Evolutionary conservation across 352 stramenopile species (phyloP), one percentile per base, ranked within the genome.

Genomic region (Pythium vanterpoolii): DNA sequence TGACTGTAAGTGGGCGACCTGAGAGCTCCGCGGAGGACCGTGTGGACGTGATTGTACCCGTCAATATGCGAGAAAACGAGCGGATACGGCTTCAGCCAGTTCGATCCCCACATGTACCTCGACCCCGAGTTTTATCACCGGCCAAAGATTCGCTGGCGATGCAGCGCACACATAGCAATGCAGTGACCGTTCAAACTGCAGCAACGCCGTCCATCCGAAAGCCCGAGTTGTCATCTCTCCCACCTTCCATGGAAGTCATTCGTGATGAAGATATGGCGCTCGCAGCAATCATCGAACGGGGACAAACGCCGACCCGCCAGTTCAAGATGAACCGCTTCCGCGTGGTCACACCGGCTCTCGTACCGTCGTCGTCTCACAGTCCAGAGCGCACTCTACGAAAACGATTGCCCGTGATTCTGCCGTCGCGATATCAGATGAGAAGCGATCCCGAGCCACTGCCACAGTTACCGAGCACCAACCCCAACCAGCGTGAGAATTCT

Each of bases 261-360:
- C 40, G 36, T 1, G 23, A 42, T 33, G 54, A 70, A 23, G 34
- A 68, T 74, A 10, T 28, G 8, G n/a, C 10, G 5, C 53, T 68
- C 6, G 72, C 75, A 8, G 36, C 53, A 8, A 55, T 60, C 11
- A 64, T 86, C 30, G 64, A 69, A 27, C 68, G 64, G 18, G 65
- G 61, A 5, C 63, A 72, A 28, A 82, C 77, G 5, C 77, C 76
- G 4, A 74, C 38, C 18, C 71, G 80, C 1, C 54, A 73, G n/a
- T 87, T 90, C 51, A 83, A 86, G 39, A 86, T 90, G 76, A 77
- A 87, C 11, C 78, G 80, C 3, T 76, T 80, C 47, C 78, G 78
- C 10, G 66, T 90, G 31, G 44, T 87, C 43, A 89, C 76, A 3
- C 80, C 80, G 8, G 68, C 56, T 30, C 55, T 69, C 16, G 54